Percentiles rank a stretch among this genome's conserved stretches.
These are phyloP conservation scores for Rhizopus microsporus DNA, from an alignment of 371 early-diverging fungal genomes.

Conservation along the genomic window DNA sequence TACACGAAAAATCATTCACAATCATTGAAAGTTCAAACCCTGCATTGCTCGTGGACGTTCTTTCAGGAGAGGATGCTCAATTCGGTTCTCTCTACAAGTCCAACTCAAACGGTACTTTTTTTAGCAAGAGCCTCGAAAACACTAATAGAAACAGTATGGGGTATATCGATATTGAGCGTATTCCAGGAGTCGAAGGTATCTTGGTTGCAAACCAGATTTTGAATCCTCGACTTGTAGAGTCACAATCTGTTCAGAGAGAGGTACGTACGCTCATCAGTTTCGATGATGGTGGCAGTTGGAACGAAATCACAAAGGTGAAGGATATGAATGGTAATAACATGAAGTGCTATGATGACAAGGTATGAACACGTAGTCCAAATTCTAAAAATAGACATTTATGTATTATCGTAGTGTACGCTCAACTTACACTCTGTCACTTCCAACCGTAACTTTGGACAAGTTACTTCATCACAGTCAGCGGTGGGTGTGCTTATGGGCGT, in stretches of 20 bases:
- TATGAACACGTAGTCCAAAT: neutral
- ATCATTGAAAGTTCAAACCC: slow-evolving; percentile 73
- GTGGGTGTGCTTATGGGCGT: slow-evolving; percentile 91
- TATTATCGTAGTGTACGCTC: slow-evolving; percentile 66
- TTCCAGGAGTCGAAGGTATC: slow-evolving; percentile 82
- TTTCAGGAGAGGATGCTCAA: slow-evolving; percentile 34
- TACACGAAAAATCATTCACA: slow-evolving; percentile 67
- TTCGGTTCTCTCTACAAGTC: slow-evolving; percentile 82
- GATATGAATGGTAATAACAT: slow-evolving; percentile 37
- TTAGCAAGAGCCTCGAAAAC: slow-evolving; percentile 72
- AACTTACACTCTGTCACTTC: slow-evolving; percentile 88
- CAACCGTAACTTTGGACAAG: slow-evolving; percentile 60
- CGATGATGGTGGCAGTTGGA: slow-evolving; percentile 86
- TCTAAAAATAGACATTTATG: slow-evolving; percentile 11
- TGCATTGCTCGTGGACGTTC: slow-evolving; percentile 65
- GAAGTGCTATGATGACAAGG: slow-evolving; percentile 37
- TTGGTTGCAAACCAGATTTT: slow-evolving; percentile 80
- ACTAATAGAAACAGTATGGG: slow-evolving; percentile 78
- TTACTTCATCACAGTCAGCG: slow-evolving; percentile 74
- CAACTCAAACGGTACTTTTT: slow-evolving; percentile 90
- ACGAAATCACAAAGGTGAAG: slow-evolving; percentile 49
- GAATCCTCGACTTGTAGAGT: slow-evolving; percentile 65
- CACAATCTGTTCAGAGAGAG: slow-evolving; percentile 52
- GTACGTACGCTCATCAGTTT: slow-evolving; percentile 85
- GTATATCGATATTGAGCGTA: slow-evolving; percentile 87